Evolutionary conservation across 208 protist genomes (phyloP), one percentile per base, ranked within the genome.

Genomic region (Wallacemonas rigidus): DNA sequence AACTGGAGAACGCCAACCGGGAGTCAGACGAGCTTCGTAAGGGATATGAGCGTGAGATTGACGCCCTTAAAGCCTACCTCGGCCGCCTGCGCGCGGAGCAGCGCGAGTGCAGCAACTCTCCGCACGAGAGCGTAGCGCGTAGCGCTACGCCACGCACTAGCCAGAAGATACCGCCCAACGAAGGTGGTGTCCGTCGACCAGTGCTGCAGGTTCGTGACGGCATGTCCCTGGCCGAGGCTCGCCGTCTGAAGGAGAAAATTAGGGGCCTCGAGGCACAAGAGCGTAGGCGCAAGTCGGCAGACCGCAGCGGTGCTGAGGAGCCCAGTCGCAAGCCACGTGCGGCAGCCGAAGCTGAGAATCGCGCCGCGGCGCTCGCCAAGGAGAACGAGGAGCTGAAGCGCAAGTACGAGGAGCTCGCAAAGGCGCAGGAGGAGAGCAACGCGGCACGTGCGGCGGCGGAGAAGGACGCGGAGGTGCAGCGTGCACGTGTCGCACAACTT

Each of bases 81-180:
- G 72, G 71, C n/a, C 85, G 83, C 12, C 70, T 93, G 14, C 72
- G 83, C 44, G 73, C 53, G 51, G 80, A 87, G 61, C 72, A 78
- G 39, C 65, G 62, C 17, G 41, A 67, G 56, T 74, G 55, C 55
- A 35, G 15, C 55, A 60, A 60, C 55, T 38, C 55, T 9, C 55
- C 55, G 55, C 55, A 1, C 14, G 55, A 60, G 15, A 60, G 55
- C 17, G 55, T 60, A 0, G 55, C 55, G 0, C 14, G 8, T 35
- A 53, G 53, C 45, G 39, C 68, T 60, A 79, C 79, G 11, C 75
- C 79, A 36, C 74, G 71, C 51, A 58, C 71, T 1, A 58, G 65
- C 8, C 74, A 62, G n/a, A 77, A 72, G 63, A 12, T 35, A n/a
- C 12, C 67, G 6, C 71, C 79, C 35, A 68, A 75, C 26, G 68